phyloP scores from a whole-genome alignment of 2,329 filamentous ascomycete genomes.

The Blastomyces silverae region DNA sequence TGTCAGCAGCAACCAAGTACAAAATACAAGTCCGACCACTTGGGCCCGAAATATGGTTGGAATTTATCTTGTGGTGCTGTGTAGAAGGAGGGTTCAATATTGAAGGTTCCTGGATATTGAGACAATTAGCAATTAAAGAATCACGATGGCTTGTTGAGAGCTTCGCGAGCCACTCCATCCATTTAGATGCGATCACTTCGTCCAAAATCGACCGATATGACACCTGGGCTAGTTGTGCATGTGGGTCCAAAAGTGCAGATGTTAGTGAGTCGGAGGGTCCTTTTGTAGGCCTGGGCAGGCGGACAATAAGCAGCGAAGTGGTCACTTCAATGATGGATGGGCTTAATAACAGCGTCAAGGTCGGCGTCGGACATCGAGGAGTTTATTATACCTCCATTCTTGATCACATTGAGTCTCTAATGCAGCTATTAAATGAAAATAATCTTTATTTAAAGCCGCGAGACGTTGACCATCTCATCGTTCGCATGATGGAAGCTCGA shows the following conservation, averaged over 20 bases:
- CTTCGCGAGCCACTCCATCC: slow-evolving; percentile 33
- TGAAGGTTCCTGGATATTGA: slow-evolving; percentile 38
- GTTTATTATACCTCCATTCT: slow-evolving; percentile 23
- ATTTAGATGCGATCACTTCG: slow-evolving; percentile 27
- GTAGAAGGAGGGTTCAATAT: slow-evolving; percentile 41
- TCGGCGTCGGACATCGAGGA: slow-evolving; percentile 35
- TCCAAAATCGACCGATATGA: slow-evolving; percentile 34
- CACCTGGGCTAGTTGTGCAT: slow-evolving; percentile 32
- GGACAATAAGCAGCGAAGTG: slow-evolving; percentile 54
- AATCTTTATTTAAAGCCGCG: slow-evolving; percentile 28
- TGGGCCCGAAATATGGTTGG: slow-evolving; percentile 45
- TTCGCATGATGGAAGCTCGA: slow-evolving; percentile 48
- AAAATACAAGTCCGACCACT: slow-evolving; percentile 40
- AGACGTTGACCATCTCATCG: slow-evolving; percentile 36
- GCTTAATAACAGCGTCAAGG: slow-evolving; percentile 42
- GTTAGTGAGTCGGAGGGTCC: slow-evolving; percentile 23
- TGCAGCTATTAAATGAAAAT: slow-evolving; percentile 36
- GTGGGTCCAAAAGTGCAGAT: slow-evolving; percentile 16
- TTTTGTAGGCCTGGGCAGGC: slow-evolving; percentile 38
- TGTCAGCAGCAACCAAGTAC: slow-evolving; percentile 35
- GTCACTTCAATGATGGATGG: slow-evolving; percentile 51
- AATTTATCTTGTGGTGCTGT: slow-evolving; percentile 47
- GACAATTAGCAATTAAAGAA: slow-evolving; percentile 28
- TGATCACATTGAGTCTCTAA: slow-evolving; percentile 37
- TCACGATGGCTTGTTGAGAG: slow-evolving; percentile 38